These are phyloP conservation scores for Suillus subluteus DNA, from an alignment of 768 basidiomycete species.

Conservation along the genomic window DNA sequence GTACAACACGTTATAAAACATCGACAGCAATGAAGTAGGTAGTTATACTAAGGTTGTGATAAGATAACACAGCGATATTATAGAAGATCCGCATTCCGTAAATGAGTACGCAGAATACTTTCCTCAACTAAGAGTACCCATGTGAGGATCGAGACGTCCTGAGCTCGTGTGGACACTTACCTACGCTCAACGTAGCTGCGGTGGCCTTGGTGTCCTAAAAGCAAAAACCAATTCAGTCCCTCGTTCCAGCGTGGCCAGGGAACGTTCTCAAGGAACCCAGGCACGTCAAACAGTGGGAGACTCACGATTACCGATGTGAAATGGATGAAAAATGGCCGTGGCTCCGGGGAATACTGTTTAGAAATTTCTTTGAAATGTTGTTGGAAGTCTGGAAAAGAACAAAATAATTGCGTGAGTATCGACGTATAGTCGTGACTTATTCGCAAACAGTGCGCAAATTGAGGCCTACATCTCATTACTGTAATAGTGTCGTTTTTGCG, in stretches of 20 bases:
- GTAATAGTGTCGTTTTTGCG: conserved; percentile 70
- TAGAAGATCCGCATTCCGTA: conserved; percentile 72
- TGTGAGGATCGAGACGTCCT: neutral
- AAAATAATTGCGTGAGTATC: conserved; percentile 16
- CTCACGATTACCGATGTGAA: conserved; percentile 79
- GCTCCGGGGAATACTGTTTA: conserved; percentile 61
- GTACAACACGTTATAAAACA: neutral
- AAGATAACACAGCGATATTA: conserved; percentile 34
- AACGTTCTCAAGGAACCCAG: conserved; percentile 8
- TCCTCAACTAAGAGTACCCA: conserved; percentile 58
- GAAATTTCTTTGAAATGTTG: conserved; percentile 80
- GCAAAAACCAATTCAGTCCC: conserved; percentile 18
- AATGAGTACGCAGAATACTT: conserved; percentile 70
- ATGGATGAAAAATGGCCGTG: conserved; percentile 72
- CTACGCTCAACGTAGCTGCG: conserved; percentile 68
- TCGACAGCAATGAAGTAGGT: neutral
- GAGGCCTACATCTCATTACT: conserved; percentile 66
- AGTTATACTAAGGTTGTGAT: neutral
- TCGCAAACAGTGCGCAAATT: conserved; percentile 9
- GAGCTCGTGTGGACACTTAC: conserved; percentile 40
- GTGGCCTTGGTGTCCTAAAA: conserved; percentile 74
- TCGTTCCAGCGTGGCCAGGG: neutral
- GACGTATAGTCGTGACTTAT: conserved; percentile 4
- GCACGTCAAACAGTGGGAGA: conserved; percentile 21
- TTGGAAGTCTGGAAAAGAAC: conserved; percentile 61